Percentiles rank a stretch among this genome's conserved stretches.
These are phyloP conservation scores for Lachnellula suecica DNA, from an alignment of 2,329 filamentous ascomycete genomes.

Conservation along the genomic window DNA sequence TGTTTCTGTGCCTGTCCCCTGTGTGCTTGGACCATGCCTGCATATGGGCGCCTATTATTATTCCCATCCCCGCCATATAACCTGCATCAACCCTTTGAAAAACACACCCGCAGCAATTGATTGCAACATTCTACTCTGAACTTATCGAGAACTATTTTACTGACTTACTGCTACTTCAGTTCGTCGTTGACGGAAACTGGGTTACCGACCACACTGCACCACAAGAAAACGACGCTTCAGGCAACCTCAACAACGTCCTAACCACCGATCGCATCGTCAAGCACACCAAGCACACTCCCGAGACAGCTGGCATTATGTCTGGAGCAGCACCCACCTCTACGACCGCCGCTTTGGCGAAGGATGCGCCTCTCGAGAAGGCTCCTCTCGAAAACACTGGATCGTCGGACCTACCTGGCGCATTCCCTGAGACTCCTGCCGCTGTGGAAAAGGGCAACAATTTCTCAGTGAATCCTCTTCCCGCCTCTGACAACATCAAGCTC, in stretches of 20 bases:
- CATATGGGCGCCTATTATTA: conserved; percentile 22
- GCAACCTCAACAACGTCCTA: conserved; percentile 93
- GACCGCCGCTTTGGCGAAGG: conserved; percentile 67
- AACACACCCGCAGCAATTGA: neutral
- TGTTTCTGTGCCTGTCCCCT: too few relatives aligned
- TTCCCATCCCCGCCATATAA: conserved; percentile 27
- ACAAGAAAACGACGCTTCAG: conserved; percentile 77
- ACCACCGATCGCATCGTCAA: conserved; percentile 66
- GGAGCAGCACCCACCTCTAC: conserved; percentile 69
- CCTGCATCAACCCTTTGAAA: neutral
- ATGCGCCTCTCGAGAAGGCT: conserved; percentile 54
- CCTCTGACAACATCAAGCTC: conserved; percentile 66
- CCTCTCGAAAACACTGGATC: conserved; percentile 28
- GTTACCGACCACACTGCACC: conserved; percentile 77
- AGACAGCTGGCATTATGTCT: conserved; percentile 54
- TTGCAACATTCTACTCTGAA: neutral
- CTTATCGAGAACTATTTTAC: neutral
- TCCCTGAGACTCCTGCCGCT: conserved; percentile 68
- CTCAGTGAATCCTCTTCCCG: conserved; percentile 61
- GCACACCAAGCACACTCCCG: conserved; percentile 45
- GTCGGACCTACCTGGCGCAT: conserved; percentile 62
- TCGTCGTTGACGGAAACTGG: conserved; percentile 93
- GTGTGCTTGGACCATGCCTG: conserved; percentile 21
- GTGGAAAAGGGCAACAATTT: conserved; percentile 40
- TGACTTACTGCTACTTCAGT: conserved; percentile 51